Evolutionary conservation across 2,329 filamentous ascomycete species (phyloP), one percentile per base, ranked within the genome.

Genomic region (Talaromyces sp.): DNA sequence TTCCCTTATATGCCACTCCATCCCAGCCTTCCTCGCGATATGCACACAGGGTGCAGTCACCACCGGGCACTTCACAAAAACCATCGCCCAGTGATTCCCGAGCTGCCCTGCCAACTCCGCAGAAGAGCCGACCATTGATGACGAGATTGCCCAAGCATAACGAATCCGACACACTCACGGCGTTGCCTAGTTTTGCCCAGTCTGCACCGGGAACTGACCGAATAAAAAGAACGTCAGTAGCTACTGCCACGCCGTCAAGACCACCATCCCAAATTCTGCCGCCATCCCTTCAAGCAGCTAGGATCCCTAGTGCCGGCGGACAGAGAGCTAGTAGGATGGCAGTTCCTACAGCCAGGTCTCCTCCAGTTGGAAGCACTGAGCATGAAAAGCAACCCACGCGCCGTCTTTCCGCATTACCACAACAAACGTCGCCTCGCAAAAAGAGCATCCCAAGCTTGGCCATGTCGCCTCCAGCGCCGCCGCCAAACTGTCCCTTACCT

Each of bases 401-500:
- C 9, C 60, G 60, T 52, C 55, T 44, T 47, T 62, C 60, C 9
- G 11, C 55, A 27, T 55, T 57, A 17, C 25, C 32, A 9, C 61
- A 59, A 44, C 61, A 59, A 39, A 60, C 54, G 4, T 57, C 54
- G 5, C 57, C 57, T 52, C 61, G 61, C 47, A 44, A 58, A 17
- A 69, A 63, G 25, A 67, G 66, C 59, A 65, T 67, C 32, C 64
- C 65, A 11, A 66, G 68, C 13, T 55, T 70, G 11, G 61, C 65
- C 11, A 58, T 68, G 32, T 64, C 67, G 7, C 68, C 69, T 9
- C 69, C 69, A 3, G 64, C 68, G 3, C 69, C 69, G 11, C 69
- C 69, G 9, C 69, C 69, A 27, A 62, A 68, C 54, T 68, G 65
- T n/a, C 69, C 69, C 10, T 62, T 71, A 3, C 69, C 69, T 8